Evolutionary conservation across 371 early-diverging fungal species (phyloP).

Genomic region (Rhizopus microsporus): DNA sequence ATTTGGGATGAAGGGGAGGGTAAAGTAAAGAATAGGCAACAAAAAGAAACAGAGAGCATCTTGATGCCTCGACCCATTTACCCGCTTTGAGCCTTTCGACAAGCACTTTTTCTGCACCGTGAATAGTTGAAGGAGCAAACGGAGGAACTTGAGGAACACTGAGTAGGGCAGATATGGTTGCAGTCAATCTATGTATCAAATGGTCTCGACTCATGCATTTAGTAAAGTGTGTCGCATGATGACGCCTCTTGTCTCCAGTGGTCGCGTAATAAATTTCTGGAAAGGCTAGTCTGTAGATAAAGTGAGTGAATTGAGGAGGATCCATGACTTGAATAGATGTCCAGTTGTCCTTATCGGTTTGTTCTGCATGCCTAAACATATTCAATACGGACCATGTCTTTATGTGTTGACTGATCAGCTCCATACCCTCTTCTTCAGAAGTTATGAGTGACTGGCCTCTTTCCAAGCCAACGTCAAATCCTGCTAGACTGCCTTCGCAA

Average conservation of each 20-base stretch:
- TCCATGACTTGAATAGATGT: conserved; percentile 28
- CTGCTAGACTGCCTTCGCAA: conserved; percentile 23
- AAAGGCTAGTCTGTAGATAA: conserved; percentile 29
- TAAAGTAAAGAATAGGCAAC: conserved; percentile 70
- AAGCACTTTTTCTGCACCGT: conserved; percentile 27
- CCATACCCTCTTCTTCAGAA: conserved; percentile 6
- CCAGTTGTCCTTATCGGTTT: conserved; percentile 14
- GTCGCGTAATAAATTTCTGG: conserved; percentile 33
- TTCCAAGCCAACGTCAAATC: conserved; percentile 15
- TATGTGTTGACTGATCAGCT: conserved; percentile 17
- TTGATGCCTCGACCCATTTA: conserved; percentile 54
- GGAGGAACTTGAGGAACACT: conserved; percentile 32
- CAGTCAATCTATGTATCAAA: conserved; percentile 8
- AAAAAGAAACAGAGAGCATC: conserved; percentile 59
- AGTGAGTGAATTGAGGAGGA: conserved; percentile 37
- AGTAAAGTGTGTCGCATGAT: neutral
- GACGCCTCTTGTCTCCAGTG: conserved; percentile 8
- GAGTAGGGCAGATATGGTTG: conserved; percentile 18
- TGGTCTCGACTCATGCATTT: conserved; percentile 10
- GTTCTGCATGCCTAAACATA: conserved; percentile 22
- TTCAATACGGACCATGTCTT: conserved; percentile 39
- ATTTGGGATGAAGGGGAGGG: conserved; percentile 68
- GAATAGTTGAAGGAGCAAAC: conserved; percentile 29
- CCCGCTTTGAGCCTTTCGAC: conserved; percentile 25
- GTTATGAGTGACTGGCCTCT: conserved; percentile 14